Percentiles rank a stretch among this genome's conserved stretches.
These are phyloP conservation scores for Rhypophila decipiens DNA, from an alignment of 495 filamentous ascomycete genomes.

Conservation along the genomic window DNA sequence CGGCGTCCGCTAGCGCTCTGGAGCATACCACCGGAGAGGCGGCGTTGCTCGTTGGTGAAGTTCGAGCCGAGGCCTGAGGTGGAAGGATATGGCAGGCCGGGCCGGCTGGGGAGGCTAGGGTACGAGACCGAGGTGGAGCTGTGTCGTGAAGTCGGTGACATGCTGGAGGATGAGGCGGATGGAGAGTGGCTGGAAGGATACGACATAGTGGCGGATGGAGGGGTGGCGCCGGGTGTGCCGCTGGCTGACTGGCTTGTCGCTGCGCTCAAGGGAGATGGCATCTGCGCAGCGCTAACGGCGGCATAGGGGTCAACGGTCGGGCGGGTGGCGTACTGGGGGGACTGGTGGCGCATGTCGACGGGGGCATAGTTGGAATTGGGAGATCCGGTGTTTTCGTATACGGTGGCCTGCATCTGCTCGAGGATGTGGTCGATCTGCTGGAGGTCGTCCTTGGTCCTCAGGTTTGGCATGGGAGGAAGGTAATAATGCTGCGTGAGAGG, in stretches of 20 bases:
- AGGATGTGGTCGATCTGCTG: conserved; percentile 87
- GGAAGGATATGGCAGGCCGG: conserved; percentile 58
- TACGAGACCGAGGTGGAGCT: conserved; percentile 64
- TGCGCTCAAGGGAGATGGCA: conserved; percentile 55
- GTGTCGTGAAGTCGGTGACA: conserved; percentile 60
- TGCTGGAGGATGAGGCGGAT: conserved; percentile 53
- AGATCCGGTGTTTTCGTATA: conserved; percentile 80
- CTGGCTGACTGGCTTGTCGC: conserved; percentile 47
- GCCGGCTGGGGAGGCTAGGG: conserved; percentile 56
- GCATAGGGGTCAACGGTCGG: conserved; percentile 40
- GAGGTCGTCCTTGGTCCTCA: conserved; percentile 88
- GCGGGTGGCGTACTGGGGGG: conserved; percentile 55
- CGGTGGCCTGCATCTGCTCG: conserved; percentile 87
- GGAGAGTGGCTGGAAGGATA: conserved; percentile 87
- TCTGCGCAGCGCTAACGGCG: conserved; percentile 51
- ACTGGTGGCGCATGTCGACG: conserved; percentile 61
- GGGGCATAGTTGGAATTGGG: conserved; percentile 31
- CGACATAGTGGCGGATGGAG: conserved; percentile 64
- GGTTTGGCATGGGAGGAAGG: conserved; percentile 76
- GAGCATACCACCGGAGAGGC: conserved; percentile 78
- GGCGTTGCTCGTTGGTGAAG: conserved; percentile 74
- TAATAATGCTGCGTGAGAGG: conserved; percentile 63
- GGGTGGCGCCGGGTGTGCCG: conserved; percentile 80
- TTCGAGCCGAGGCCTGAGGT: conserved; percentile 74
- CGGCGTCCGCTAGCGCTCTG: conserved; percentile 58